These are phyloP conservation scores for Chrysosporium queenslandicum DNA, from an alignment of 2,329 filamentous ascomycete species.

Conservation along the genomic window DNA sequence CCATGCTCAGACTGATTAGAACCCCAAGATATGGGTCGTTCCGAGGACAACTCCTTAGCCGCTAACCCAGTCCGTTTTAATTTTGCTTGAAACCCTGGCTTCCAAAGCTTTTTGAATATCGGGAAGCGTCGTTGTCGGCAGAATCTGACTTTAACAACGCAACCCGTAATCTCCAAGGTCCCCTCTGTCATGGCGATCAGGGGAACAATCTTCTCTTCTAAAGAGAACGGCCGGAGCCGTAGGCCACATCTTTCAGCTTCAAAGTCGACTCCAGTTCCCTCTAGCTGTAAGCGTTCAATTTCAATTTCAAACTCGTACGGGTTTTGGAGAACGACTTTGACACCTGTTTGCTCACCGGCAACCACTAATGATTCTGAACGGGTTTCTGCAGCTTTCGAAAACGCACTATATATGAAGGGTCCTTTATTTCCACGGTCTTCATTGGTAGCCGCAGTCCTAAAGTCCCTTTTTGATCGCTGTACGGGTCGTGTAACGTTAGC, in stretches of 20 bases:
- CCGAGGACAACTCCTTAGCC: constrained; percentile 43
- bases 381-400: constrained; percentile 55
- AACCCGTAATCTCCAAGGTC: constrained; percentile 63
- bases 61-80: constrained; percentile 64
- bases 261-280: constrained; percentile 63
- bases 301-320: constrained; percentile 89
- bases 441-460: constrained; percentile 36
- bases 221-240: constrained; percentile 67
- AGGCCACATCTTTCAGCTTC: constrained; percentile 55
- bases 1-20: constrained; percentile 33
- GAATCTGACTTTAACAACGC: constrained; percentile 65
- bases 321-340: constrained; percentile 80
- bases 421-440: constrained; percentile 41
- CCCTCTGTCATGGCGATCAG: constrained; percentile 61
- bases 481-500: constrained; percentile 53
- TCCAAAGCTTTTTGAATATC: constrained; percentile 70
- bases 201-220: constrained; percentile 63
- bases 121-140: constrained; percentile 76
- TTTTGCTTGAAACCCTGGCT: constrained; percentile 57
- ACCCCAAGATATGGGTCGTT: constrained; percentile 40
- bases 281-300: constrained; percentile 68
- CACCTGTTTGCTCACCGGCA: constrained; percentile 64
- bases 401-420: constrained; percentile 93
- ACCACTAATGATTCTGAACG: constrained; percentile 61
- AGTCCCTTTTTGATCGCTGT: constrained; percentile 49